A percentile compares a stretch with the other conserved stretches of the same genome.
Evolutionary conservation across 768 basidiomycete species (phyloP).

Genomic region (Mycena galopus): DNA sequence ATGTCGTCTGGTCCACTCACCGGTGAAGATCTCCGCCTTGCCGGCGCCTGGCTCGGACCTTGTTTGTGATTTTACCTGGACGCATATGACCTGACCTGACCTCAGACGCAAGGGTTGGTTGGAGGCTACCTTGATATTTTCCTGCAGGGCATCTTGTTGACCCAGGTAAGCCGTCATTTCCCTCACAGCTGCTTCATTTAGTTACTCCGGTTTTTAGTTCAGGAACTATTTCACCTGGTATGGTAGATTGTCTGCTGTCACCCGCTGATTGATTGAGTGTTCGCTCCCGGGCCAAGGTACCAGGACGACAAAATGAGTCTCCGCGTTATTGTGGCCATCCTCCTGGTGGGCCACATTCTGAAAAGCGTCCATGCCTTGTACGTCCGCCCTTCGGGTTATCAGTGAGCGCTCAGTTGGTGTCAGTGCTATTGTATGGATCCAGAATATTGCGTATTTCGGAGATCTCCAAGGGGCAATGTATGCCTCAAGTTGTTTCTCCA

Average conservation of each 20-base stretch:
- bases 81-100: neutral
- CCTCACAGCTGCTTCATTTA: neutral
- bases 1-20: constrained; percentile 1
- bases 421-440: constrained; percentile 14
- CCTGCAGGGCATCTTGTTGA: neutral
- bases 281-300: constrained; percentile 1
- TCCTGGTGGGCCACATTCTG: neutral
- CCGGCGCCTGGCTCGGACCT: neutral
- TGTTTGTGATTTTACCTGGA: neutral
- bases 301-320: constrained; percentile 1
- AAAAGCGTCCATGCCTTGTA: constrained; percentile 8
- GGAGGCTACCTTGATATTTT: neutral
- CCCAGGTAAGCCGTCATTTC: neutral
- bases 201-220: neutral
- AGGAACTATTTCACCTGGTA: constrained; percentile 1
- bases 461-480: constrained; percentile 17
- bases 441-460: constrained; percentile 4
- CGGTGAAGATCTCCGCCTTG: constrained; percentile 1
- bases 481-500: neutral
- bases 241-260: neutral
- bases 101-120: neutral
- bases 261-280: neutral
- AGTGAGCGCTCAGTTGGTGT: neutral
- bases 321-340: neutral
- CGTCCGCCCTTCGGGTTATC: neutral